These are phyloP conservation scores for Lipomyces orientalis DNA, from an alignment of 805 yeast genomes.

Conservation along the genomic window DNA sequence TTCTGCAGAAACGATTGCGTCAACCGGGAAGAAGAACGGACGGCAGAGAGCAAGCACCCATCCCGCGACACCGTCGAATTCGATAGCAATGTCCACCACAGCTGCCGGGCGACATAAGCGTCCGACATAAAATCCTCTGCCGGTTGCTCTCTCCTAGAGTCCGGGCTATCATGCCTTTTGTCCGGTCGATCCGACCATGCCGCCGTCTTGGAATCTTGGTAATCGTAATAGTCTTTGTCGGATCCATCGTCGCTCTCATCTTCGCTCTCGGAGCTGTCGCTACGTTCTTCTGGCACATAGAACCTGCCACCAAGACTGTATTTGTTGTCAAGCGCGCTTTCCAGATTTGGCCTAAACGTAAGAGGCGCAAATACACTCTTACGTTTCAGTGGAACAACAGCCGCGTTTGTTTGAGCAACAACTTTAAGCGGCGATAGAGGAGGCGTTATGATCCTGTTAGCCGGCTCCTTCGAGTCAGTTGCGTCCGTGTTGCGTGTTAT, in stretches of 20 bases:
- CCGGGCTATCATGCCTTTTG: slow-evolving; percentile 12
- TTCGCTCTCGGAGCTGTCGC: slow-evolving; percentile 34
- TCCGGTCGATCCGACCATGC: slow-evolving; percentile 23
- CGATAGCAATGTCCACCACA: slow-evolving; percentile 31
- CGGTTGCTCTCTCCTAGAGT: slow-evolving; percentile 14
- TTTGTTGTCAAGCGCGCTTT: slow-evolving; percentile 78
- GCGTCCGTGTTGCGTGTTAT: not conserved
- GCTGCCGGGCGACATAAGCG: slow-evolving; percentile 22
- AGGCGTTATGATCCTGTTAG: slow-evolving; percentile 17
- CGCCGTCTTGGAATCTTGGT: slow-evolving; percentile 26
- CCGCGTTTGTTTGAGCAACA: slow-evolving; percentile 36
- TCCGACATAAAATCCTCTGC: slow-evolving; percentile 30
- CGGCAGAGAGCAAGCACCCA: slow-evolving; percentile 21
- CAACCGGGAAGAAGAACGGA: slow-evolving; percentile 21
- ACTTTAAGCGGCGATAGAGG: slow-evolving; percentile 31
- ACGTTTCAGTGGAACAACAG: slow-evolving; percentile 37
- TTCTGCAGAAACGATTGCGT: slow-evolving; percentile 16
- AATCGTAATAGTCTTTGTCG: slow-evolving; percentile 25
- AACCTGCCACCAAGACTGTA: slow-evolving; percentile 91
- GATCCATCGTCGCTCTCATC: slow-evolving; percentile 16
- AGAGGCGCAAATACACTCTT: slow-evolving; percentile 82
- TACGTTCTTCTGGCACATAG: slow-evolving; percentile 54
- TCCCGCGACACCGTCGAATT: slow-evolving; percentile 17
- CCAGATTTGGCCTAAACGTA: slow-evolving; percentile 78
- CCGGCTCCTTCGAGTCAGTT: not conserved